Conservation (phyloP, 768 basidiomycete genomes). For the Strobilomyces confusus region DNA sequence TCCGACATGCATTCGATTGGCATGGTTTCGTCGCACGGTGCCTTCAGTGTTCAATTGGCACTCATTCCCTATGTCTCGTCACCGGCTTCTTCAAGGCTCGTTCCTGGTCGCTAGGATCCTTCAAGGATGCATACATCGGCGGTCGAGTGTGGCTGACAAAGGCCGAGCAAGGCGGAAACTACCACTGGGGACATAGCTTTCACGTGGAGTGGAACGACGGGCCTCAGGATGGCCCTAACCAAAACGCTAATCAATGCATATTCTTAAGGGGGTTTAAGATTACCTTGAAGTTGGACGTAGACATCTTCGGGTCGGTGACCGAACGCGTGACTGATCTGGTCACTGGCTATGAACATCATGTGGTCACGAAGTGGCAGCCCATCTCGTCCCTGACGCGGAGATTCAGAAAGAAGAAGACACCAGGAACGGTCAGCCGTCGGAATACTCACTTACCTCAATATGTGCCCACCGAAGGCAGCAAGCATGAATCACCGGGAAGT, state of each 20-base stretch:
- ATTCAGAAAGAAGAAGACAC: no score
- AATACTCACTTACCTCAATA: no score
- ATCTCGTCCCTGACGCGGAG: no score
- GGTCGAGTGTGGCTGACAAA: no score
- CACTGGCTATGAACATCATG: no score
- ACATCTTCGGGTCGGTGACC: not conserved
- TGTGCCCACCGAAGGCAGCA: not conserved
- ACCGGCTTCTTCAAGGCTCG: not conserved
- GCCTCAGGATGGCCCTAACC: not conserved
- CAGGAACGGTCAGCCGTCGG: no score
- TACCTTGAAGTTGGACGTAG: not conserved
- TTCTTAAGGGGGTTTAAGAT: not conserved
- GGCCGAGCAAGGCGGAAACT: not conserved
- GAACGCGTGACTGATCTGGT: not conserved
- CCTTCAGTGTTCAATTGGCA: not conserved
- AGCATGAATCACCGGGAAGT: no score
- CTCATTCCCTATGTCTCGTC: no score
- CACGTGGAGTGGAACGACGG: not conserved
- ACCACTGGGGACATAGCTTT: not conserved
- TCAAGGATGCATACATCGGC: not conserved
- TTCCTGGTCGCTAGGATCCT: not conserved
- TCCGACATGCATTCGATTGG: slow-evolving; percentile 20
- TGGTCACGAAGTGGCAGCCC: not conserved
- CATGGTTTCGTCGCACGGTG: slow-evolving; percentile 4
- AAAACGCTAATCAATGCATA: not conserved